Conservation (phyloP, 345 rosid species). For the Capsella bursapastoris region DNA sequence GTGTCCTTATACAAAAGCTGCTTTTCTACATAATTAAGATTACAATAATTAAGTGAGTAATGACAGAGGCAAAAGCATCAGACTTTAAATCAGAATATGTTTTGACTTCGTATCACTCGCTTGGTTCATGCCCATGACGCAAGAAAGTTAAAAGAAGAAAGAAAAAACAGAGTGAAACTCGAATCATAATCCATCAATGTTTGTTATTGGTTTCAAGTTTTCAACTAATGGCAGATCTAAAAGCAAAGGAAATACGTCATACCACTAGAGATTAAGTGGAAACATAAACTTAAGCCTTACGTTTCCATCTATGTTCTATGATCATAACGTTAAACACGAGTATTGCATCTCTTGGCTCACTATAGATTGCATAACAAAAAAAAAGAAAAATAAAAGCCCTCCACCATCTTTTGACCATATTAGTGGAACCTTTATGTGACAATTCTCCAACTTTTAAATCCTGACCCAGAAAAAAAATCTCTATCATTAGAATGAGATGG, state of each 20-base stretch:
- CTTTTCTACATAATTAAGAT: constrained; percentile 37
- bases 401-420: constrained; percentile 45
- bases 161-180: constrained; percentile 32
- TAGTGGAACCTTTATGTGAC: constrained; percentile 43
- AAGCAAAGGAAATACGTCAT: constrained; percentile 45
- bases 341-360: constrained; percentile 35
- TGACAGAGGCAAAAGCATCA: constrained; percentile 48
- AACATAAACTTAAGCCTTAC: constrained; percentile 47
- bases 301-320: constrained; percentile 39
- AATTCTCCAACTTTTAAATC: constrained; percentile 34
- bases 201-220: constrained; percentile 42
- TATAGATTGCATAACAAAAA: constrained; percentile 31
- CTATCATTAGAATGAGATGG: constrained; percentile 35
- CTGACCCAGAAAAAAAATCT: constrained; percentile 21
- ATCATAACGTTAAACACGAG: constrained; percentile 34
- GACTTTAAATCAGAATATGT: constrained; percentile 26
- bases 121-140: constrained; percentile 43
- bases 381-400: neutral
- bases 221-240: constrained; percentile 37
- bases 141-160: constrained; percentile 22
- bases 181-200: constrained; percentile 41
- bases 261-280: constrained; percentile 44
- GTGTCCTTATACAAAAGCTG: constrained; percentile 42
- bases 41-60: constrained; percentile 43
- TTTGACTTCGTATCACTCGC: constrained; percentile 45